phyloP scores from a whole-genome alignment of 768 basidiomycete genomes.

The Phaffia tasmanica region DNA sequence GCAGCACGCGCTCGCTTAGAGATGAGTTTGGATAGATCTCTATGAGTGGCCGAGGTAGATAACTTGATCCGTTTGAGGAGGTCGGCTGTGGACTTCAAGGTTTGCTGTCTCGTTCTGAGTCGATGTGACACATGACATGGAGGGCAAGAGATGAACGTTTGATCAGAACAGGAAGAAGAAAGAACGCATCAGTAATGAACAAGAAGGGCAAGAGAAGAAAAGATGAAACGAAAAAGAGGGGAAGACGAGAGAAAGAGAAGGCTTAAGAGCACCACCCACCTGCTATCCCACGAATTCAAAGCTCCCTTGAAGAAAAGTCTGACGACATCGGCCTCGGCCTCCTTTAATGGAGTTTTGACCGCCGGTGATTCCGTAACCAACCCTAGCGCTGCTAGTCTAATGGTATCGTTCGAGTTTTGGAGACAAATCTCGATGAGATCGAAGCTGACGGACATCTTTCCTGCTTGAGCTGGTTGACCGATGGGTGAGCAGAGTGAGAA shows the following conservation, averaged over 20 bases:
- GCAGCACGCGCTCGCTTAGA: not conserved
- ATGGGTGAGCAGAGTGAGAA: no score
- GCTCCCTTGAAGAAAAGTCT: conserved; percentile 6
- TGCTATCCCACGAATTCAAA: conserved; percentile 21
- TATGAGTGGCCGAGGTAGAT: conserved; percentile 7
- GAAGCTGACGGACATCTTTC: no score
- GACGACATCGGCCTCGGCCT: conserved; percentile 9
- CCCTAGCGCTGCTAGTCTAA: conserved; percentile 15
- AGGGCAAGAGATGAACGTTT: not conserved
- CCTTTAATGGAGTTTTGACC: conserved; percentile 2
- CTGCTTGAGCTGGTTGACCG: no score
- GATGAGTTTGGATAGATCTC: conserved; percentile 4
- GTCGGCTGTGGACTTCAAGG: not conserved
- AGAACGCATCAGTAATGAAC: not conserved
- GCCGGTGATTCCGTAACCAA: conserved; percentile 19
- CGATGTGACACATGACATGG: not conserved
- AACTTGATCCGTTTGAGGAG: conserved; percentile 18
- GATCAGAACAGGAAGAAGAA: not conserved
- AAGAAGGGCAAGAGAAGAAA: not conserved
- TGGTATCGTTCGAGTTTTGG: not conserved
- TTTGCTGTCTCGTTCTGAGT: not conserved
- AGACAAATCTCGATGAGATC: no score
- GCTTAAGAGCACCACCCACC: not conserved
- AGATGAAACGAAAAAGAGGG: no score
- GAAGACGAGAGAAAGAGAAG: not conserved